phyloP scores from a whole-genome alignment of 2,329 filamentous ascomycete genomes.

The Rhexocercosporidium sp. region DNA sequence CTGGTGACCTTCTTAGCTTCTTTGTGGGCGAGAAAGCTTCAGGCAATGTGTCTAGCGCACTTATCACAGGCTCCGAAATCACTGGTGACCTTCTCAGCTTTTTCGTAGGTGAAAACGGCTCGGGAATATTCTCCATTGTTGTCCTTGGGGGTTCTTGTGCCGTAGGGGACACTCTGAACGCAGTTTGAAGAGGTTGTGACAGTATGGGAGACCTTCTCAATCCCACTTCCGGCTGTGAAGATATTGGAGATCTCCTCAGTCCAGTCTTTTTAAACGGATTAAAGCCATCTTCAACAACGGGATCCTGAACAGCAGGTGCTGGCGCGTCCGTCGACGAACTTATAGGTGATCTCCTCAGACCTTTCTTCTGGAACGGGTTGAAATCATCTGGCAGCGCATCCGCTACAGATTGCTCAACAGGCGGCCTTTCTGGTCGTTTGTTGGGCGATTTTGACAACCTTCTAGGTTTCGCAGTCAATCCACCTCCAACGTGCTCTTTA shows the following conservation, averaged over 20 bases:
- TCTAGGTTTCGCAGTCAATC: constrained; percentile 37
- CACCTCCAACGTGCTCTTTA: constrained; percentile 29
- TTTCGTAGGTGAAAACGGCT: neutral
- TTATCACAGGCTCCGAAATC: neutral
- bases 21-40: constrained; percentile 2
- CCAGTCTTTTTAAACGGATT: constrained; percentile 32
- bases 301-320: neutral
- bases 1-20: neutral
- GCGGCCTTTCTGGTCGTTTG: constrained; percentile 26
- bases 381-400: constrained; percentile 23
- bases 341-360: constrained; percentile 36
- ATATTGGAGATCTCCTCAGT: constrained; percentile 27
- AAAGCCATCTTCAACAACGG: constrained; percentile 1
- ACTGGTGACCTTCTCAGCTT: constrained; percentile 8
- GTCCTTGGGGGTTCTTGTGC: neutral
- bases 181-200: constrained; percentile 3
- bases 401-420: constrained; percentile 12
- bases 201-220: neutral
- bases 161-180: constrained; percentile 2
- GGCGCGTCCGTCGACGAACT: constrained; percentile 8
- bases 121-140: neutral
- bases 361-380: constrained; percentile 40
- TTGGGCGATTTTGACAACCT: constrained; percentile 37
- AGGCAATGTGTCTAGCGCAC: neutral
- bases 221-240: neutral